A percentile compares a stretch with the other conserved stretches of the same genome.
These are phyloP conservation scores for Colletotrichum spaethianum DNA, from an alignment of 2,329 filamentous ascomycete genomes.

Conservation along the genomic window DNA sequence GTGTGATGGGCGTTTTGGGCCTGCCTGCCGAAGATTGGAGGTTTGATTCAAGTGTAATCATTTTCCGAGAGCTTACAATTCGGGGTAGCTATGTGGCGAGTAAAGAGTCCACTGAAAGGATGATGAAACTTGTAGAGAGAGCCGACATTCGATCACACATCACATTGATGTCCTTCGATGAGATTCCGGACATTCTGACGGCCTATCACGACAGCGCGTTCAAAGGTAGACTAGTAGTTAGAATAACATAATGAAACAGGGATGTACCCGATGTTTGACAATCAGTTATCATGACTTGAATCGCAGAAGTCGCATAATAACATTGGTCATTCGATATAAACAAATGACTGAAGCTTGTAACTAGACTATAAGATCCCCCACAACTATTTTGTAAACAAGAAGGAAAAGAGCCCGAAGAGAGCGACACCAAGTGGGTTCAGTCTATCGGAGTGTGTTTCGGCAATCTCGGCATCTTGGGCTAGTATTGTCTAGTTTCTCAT, in stretches of 20 bases:
- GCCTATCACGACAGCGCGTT: constrained; percentile 48
- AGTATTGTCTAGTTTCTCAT: not conserved
- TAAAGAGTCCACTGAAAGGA: constrained; percentile 47
- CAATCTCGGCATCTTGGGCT: not conserved
- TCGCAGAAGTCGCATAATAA: not conserved
- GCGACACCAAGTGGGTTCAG: not conserved
- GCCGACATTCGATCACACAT: constrained; percentile 47
- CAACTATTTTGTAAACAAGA: not conserved
- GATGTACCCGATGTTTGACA: not conserved
- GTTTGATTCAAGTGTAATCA: constrained; percentile 49
- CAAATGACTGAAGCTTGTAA: not conserved
- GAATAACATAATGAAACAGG: constrained; percentile 35
- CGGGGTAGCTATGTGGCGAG: constrained; percentile 52
- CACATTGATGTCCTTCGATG: constrained; percentile 46
- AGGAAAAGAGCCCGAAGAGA: not conserved
- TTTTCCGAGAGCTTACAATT: constrained; percentile 50
- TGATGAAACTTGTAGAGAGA: constrained; percentile 50
- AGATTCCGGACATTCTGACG: constrained; percentile 47
- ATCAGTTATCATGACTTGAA: too few species aligned
- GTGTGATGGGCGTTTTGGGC: constrained; percentile 49
- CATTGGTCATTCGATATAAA: not conserved
- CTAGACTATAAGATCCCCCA: too few species aligned
- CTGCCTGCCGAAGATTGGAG: constrained; percentile 50
- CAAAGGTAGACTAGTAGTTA: constrained; percentile 50
- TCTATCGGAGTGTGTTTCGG: not conserved